Conservation (phyloP, 2,329 filamentous ascomycete species). For the Monilinia vaccinii-corymbosi region DNA sequence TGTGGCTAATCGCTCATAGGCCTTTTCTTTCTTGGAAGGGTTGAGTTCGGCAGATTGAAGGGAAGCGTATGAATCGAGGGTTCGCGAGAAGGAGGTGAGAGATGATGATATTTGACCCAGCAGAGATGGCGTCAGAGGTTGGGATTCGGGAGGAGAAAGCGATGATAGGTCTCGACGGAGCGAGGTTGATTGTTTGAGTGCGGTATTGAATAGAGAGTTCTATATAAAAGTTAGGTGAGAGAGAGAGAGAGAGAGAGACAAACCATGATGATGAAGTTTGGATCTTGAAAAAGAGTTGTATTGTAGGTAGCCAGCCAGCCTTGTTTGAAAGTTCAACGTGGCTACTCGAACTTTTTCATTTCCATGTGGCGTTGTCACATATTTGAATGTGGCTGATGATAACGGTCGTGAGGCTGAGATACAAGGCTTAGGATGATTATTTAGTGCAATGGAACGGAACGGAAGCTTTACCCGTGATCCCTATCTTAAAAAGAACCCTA, state of each 20-base stretch:
- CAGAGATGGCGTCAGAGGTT: constrained; percentile 48
- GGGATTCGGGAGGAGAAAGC: constrained; percentile 46
- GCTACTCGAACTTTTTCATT: background rate
- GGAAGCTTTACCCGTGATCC: too few relatives aligned
- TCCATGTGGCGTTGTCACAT: background rate
- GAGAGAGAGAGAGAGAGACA: background rate
- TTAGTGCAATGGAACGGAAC: too few relatives aligned
- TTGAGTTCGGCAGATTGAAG: constrained; percentile 85
- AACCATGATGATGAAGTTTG: background rate
- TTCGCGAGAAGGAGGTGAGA: constrained; percentile 72
- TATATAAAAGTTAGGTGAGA: constrained; percentile 30
- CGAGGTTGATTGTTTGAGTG: constrained; percentile 73
- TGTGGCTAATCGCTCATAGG: constrained; percentile 71
- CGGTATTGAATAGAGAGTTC: constrained; percentile 81
- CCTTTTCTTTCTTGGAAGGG: constrained; percentile 84
- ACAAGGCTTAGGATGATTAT: background rate
- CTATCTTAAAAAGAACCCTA: too few relatives aligned
- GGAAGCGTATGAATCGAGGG: constrained; percentile 82
- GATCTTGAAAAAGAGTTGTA: too few relatives aligned
- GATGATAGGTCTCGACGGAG: constrained; percentile 68
- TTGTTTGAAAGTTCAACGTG: constrained; percentile 8
- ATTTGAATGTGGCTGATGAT: background rate
- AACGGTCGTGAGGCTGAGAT: background rate
- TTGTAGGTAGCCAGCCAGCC: background rate
- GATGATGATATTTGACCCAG: constrained; percentile 71